A percentile compares a stretch with the other conserved stretches of the same genome.
Conservation (phyloP, 2,329 filamentous ascomycete genomes). For the Xylaria sp. region DNA sequence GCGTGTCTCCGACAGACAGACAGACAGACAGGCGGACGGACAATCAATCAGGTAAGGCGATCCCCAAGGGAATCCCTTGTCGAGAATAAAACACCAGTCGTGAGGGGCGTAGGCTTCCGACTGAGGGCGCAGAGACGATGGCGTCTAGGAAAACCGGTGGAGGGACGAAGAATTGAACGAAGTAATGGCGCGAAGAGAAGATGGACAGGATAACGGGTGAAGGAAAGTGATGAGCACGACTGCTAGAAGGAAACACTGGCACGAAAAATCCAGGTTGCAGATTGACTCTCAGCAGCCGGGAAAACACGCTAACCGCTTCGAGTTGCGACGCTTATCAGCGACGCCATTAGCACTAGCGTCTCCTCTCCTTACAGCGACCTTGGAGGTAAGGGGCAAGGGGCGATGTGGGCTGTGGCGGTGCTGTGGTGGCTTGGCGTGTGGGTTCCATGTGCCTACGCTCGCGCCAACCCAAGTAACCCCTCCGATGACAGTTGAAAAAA, state of each 20-base stretch:
- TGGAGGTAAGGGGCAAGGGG: slow-evolving; percentile 5
- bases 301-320: slow-evolving; percentile 33
- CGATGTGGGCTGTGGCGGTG: slow-evolving; percentile 28
- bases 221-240: slow-evolving; percentile 31
- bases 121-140: slow-evolving; percentile 10
- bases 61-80: slow-evolving; percentile 38
- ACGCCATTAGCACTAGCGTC: slow-evolving; percentile 11
- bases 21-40: slow-evolving; percentile 19
- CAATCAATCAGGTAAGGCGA: slow-evolving; percentile 35
- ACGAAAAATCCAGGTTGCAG: slow-evolving; percentile 42
- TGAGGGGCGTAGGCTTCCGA: neutral
- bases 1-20: slow-evolving; percentile 34
- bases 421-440: slow-evolving; percentile 23
- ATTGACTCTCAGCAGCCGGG: slow-evolving; percentile 23
- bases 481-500: slow-evolving; percentile 31
- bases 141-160: slow-evolving; percentile 13
- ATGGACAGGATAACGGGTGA: slow-evolving; percentile 21
- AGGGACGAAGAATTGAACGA: slow-evolving; percentile 25
- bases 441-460: neutral
- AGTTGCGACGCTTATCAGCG: slow-evolving; percentile 31
- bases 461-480: slow-evolving; percentile 20
- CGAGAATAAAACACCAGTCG: slow-evolving; percentile 30
- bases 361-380: slow-evolving; percentile 6
- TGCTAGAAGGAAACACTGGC: slow-evolving; percentile 37
- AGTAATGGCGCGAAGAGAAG: slow-evolving; percentile 21